phyloP scores from a whole-genome alignment of 768 basidiomycete species.

The Pleurotus tuber-regium region DNA sequence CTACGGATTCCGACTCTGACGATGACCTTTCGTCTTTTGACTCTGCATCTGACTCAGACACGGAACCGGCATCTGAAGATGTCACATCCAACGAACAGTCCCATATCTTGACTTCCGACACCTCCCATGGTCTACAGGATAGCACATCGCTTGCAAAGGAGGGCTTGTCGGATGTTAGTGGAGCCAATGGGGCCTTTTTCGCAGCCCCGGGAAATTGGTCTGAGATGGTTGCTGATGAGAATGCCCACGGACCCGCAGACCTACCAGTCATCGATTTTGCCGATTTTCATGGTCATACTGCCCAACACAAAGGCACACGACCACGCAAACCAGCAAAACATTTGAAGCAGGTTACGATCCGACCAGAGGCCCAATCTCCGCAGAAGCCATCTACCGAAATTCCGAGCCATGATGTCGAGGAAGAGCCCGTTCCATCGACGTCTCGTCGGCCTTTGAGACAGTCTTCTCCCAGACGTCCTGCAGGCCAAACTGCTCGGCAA shows the following conservation, averaged over 20 bases:
- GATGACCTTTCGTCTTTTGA: conserved; percentile 57
- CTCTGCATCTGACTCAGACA: conserved; percentile 67
- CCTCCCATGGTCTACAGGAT: conserved; percentile 57
- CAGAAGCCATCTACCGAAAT: conserved; percentile 12
- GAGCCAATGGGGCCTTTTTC: conserved; percentile 48
- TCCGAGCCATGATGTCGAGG: conserved; percentile 24
- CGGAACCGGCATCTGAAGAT: conserved; percentile 68
- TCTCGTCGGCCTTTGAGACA: conserved; percentile 29
- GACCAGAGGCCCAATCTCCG: conserved; percentile 22
- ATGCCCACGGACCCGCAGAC: conserved; percentile 56
- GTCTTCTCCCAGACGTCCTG: conserved; percentile 29
- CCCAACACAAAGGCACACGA: conserved; percentile 17
- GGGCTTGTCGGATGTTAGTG: conserved; percentile 22
- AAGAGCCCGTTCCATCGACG: conserved; percentile 35
- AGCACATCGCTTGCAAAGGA: conserved; percentile 32
- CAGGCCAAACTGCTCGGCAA: conserved; percentile 71
- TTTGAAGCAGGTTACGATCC: conserved; percentile 28
- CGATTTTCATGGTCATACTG: conserved; percentile 48
- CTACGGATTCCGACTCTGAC: conserved; percentile 64
- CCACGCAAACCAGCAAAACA: conserved; percentile 44
- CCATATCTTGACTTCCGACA: conserved; percentile 62
- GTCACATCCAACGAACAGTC: conserved; percentile 47
- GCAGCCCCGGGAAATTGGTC: conserved; percentile 64
- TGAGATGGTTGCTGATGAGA: conserved; percentile 81
- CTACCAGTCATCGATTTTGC: conserved; percentile 83